Evolutionary conservation across 192 early-diverging fungal species (phyloP), one percentile per base, ranked within the genome.

Genomic region (Entomortierella parvispora): DNA sequence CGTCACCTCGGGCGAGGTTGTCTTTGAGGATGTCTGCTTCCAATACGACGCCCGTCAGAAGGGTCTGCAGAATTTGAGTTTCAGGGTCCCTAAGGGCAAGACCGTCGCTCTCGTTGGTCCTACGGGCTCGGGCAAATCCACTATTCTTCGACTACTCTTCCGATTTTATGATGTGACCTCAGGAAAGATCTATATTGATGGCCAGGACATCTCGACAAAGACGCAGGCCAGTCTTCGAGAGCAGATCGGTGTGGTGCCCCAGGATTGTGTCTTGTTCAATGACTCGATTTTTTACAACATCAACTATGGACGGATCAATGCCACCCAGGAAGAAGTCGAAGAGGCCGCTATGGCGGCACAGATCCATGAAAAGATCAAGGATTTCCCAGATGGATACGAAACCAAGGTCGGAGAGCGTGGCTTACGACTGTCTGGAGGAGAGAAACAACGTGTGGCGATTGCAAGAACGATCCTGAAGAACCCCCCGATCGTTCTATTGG

Each of bases 231-330:
- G 90, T 47, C 87, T 99, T 46, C 88, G 97, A 17, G 79, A 85
- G 29, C 86, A 86, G 47, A 94, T 99, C 58, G 96, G 96, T 23
- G 94, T 98, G 25, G 97, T 99, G 18, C 96, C 97, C 18, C 90
- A 95, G 80, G 96, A 98, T 77, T 97, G 96, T 15, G 95, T 98
- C 1, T 85, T 98, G 23, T 99, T 99, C 83, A 99, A 99, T 79
- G 94, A 98, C 58, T 92, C 95, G 20, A 90, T 99, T 61, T 86
- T 84, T 47, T 97, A 95, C 86, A 99, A 99, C 80, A 97, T 99
- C 74, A 90, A 90, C 22, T 99, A 98, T 76, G 93, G 92, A 20
- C 82, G 91, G 22, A 80, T 84, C 11, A 60, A 84, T 50, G 93
- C 94, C 26, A 74, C 87, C 2, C 88, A 90, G 49, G 87, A 86